Conservation (phyloP, 2,329 filamentous ascomycete species). For the Aquanectria penicillioides region DNA sequence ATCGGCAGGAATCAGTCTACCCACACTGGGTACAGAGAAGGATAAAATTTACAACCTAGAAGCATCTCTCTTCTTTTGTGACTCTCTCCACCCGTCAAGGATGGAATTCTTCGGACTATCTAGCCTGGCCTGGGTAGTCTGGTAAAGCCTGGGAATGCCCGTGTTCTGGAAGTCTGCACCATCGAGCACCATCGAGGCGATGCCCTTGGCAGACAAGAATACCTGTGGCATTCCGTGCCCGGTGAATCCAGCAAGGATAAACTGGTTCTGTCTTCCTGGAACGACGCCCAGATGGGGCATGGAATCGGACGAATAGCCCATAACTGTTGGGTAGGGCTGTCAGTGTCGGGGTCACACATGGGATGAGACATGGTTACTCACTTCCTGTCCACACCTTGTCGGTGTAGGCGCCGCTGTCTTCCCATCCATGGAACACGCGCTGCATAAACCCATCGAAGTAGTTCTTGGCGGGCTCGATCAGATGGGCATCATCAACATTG, state of each 20-base stretch:
- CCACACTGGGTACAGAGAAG: too few species aligned
- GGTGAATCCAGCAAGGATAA: constrained; percentile 59
- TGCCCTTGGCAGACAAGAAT: constrained; percentile 41
- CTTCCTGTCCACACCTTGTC: constrained; percentile 17
- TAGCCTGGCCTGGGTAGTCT: constrained; percentile 5
- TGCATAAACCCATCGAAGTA: constrained; percentile 24
- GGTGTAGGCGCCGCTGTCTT: constrained; percentile 16
- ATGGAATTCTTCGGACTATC: constrained; percentile 12
- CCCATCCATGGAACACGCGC: constrained; percentile 17
- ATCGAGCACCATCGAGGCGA: constrained; percentile 11
- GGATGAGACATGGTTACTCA: background rate
- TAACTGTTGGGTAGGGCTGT: constrained; percentile 42
- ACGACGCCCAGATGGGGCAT: constrained; percentile 56
- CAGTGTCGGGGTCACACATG: too few species aligned
- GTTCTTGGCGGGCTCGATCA: constrained; percentile 17
- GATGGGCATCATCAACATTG: constrained; percentile 13
- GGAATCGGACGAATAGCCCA: constrained; percentile 54
- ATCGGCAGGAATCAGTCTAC: too few species aligned
- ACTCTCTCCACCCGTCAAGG: constrained; percentile 4
- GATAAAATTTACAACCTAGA: background rate
- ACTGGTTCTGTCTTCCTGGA: constrained; percentile 49
- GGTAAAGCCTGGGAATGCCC: constrained; percentile 10
- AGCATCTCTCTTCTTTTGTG: background rate
- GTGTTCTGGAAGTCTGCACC: constrained; percentile 1
- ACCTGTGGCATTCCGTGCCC: constrained; percentile 63